Percentiles rank a stretch among this genome's conserved stretches.
phyloP scores from a whole-genome alignment of 345 rosid species.

The Arabis alpina region DNA sequence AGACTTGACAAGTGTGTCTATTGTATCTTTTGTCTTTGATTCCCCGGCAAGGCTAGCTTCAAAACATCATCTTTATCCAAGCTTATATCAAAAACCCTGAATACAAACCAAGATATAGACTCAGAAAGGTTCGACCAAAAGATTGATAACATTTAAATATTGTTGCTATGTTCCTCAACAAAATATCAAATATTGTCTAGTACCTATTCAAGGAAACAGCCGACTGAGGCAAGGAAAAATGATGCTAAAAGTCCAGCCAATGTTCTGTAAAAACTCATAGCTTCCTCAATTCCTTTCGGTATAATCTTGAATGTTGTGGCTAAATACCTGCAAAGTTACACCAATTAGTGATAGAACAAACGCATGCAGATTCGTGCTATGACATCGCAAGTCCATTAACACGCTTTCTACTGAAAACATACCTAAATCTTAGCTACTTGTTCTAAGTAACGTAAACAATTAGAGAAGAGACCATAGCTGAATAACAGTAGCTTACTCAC shows the following conservation, averaged over 20 bases:
- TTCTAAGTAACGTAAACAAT: constrained; percentile 19
- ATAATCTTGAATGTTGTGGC: constrained; percentile 84
- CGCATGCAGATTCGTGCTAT: background rate
- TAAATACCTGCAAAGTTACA: constrained; percentile 54
- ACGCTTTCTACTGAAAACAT: background rate
- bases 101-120: constrained; percentile 19
- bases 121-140: constrained; percentile 12
- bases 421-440: constrained; percentile 19
- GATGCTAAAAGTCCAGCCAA: constrained; percentile 86
- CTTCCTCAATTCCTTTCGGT: constrained; percentile 97
- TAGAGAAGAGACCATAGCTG: constrained; percentile 14
- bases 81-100: constrained; percentile 76
- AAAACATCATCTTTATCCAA: constrained; percentile 76
- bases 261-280: constrained; percentile 94
- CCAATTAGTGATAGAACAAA: constrained; percentile 7
- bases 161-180: constrained; percentile 4
- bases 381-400: background rate
- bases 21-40: constrained; percentile 63
- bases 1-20: constrained; percentile 74
- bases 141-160: background rate
- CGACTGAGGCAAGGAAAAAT: constrained; percentile 64
- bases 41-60: constrained; percentile 79
- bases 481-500: constrained; percentile 48
- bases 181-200: constrained; percentile 5
- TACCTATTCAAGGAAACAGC: constrained; percentile 78